Evolutionary conservation across 345 rosid genomes (phyloP).

Genomic region (rapeseed (Brassica napus)): DNA sequence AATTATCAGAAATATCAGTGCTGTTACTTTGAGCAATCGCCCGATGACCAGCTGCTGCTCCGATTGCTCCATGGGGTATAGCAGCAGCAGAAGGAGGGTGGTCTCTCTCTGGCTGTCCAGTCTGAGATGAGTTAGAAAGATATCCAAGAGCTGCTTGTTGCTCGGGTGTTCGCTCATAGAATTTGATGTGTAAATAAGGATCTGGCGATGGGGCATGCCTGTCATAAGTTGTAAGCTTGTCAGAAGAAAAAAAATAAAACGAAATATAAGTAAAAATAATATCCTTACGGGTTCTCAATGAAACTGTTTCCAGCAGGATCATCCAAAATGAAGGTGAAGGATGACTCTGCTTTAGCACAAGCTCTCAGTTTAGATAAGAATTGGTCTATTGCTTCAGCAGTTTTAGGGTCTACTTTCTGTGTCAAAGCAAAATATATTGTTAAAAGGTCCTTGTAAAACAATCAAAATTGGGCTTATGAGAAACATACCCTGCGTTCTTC

Average conservation of each 20-base stretch:
- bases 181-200: constrained; percentile 68
- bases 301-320: constrained; percentile 98
- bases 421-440: constrained; percentile 10
- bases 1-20: constrained; percentile 73
- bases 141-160: constrained; percentile 84
- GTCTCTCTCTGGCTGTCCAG: constrained; percentile 42
- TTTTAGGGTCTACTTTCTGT: constrained; percentile 86
- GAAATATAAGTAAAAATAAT: background rate
- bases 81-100: constrained; percentile 32
- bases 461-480: background rate
- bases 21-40: constrained; percentile 89
- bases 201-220: constrained; percentile 88
- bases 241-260: constrained; percentile 1
- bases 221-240: constrained; percentile 25
- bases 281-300: constrained; percentile 88
- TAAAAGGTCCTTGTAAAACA: background rate
- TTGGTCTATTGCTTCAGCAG: constrained; percentile 85
- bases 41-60: constrained; percentile 81
- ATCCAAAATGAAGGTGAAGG: constrained; percentile 80
- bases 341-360: constrained; percentile 62
- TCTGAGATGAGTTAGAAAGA: constrained; percentile 54
- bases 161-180: constrained; percentile 84
- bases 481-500: constrained; percentile 76
- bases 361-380: constrained; percentile 79
- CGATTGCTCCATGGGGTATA: constrained; percentile 80